Evolutionary conservation across 257 asterid genomes (phyloP), one percentile per base, ranked within the genome.

Genomic region (Petunia axillaris): DNA sequence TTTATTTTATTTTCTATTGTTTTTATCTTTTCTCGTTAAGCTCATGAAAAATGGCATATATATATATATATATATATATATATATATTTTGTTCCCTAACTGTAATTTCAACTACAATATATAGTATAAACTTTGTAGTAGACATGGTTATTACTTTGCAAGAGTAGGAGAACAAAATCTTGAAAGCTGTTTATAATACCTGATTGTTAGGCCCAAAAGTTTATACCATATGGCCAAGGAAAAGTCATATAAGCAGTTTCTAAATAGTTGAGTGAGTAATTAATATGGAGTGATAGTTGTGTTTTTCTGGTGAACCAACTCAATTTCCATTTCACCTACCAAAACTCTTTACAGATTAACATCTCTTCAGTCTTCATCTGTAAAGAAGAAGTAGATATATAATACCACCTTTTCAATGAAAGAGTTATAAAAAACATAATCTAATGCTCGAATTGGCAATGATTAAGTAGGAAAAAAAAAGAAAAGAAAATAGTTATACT

Each of bases 131-230:
- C 48, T 16, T 68, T 68, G 77, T 10, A 73, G 44, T 41, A 43
- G 77, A 6, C 5, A 50, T 35, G 60, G 59, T 25, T 14, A 48
- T 5, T 5, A 25, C 25, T 25, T 25, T 39, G 1, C 62, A 50
- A 71, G 77, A 71, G 77, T 71, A 71, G 77, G 77, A 71, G 62
- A 73, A 73, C 46, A 73, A 73, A 73, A 73, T 50, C 58, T 15
- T 67, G 0, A 67, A 36, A 44, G 52, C 52, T 66, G 53, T 6
- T 70, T 46, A 70, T 70, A 50, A 11, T 36, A 73, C 7, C 50
- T 73, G 25, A 73, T 71, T 2, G 35, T 2, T 48, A 71, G 25
- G 78, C 46, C 62, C 8, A 50, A 48, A 73, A 3, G 25, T 9
- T 1, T 48, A 70, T 25, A 16, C 14, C 5, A 2, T 9, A 48